Evolutionary conservation across 2,329 filamentous ascomycete genomes (phyloP), one percentile per base, ranked within the genome.

Genomic region (Cryphonectria japonica): DNA sequence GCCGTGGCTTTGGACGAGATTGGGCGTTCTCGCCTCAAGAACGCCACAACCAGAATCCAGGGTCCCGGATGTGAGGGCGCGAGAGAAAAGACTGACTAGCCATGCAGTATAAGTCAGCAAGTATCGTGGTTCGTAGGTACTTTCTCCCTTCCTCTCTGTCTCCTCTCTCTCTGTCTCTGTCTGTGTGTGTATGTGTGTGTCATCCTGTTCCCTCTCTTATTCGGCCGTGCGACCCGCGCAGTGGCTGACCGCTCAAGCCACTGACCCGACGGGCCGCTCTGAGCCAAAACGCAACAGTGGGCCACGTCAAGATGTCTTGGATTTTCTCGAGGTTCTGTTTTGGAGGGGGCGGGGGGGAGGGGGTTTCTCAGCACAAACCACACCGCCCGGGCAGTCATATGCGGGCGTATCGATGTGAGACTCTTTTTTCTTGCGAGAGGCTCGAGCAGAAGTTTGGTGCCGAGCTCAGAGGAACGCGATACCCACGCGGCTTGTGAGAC

Each of bases 301-400:
- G 52, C 52, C 52, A 57, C 26, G 52, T 57, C 52, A 57, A 57
- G 52, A 32, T 57, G 52, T 57, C 52, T 57, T 57, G n/a, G 52
- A 57, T 57, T 57, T 29, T 54, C 26, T 54, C 1, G 5, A 1
- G 16, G 5, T 14, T 46, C 9, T 41, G 11, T 13, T 9, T 41
- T 41, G 34, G 34, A 34, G 34, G 34, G 34, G 26, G 26, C 26
- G 26, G 26, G 26, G 26, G 26, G 26, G 26, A 26, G 26, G 37
- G 37, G 37, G 1, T 41, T 43, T 43, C 41, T 43, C 13, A 43
- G 41, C 41, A 43, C 9, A 50, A 5, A 16, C n/a, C 52, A 57
- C 52, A 57, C 52, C 52, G 52, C 52, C 26, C 52, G 26, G 52
- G 46, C 46, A 50, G 2, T 50, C 11, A 2, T 50, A 50, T 50